A percentile compares a stretch with the other conserved stretches of the same genome.
Conservation (phyloP, 441 rosid genomes). For the Isatis lusitanica region DNA sequence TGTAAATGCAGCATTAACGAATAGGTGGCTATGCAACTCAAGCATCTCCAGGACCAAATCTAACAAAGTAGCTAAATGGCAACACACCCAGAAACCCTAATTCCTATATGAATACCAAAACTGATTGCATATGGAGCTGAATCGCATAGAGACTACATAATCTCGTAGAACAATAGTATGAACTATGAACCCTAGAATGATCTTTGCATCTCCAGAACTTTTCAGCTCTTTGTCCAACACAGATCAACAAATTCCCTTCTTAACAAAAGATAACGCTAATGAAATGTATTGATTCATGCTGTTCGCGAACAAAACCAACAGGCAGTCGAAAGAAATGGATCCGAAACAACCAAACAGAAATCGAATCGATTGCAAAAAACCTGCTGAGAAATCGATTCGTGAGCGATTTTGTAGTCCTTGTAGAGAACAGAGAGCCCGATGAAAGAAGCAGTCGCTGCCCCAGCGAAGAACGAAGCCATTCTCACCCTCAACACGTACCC, state of each 20-base stretch:
- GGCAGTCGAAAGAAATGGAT: not conserved
- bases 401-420: constrained; percentile 82
- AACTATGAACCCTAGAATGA: constrained; percentile 26
- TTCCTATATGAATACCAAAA: not conserved
- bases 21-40: not conserved
- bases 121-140: not conserved
- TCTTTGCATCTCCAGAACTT: not conserved
- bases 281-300: constrained; percentile 5
- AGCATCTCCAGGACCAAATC: not conserved
- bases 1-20: not conserved
- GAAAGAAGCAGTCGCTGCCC: constrained; percentile 82
- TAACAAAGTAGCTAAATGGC: not conserved
- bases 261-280: not conserved
- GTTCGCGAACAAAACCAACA: not conserved
- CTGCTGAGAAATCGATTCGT: constrained; percentile 78
- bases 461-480: constrained; percentile 87
- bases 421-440: constrained; percentile 71
- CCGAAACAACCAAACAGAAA: not conserved
- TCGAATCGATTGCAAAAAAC: constrained; percentile 37
- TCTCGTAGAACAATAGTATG: not conserved
- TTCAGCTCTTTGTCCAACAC: not conserved
- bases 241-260: not conserved
- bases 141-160: not conserved
- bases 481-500: constrained; percentile 88
- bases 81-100: constrained; percentile 18